Evolutionary conservation across 129 eudicot species (phyloP).

Genomic region (Helichrysum umbraculigerum): DNA sequence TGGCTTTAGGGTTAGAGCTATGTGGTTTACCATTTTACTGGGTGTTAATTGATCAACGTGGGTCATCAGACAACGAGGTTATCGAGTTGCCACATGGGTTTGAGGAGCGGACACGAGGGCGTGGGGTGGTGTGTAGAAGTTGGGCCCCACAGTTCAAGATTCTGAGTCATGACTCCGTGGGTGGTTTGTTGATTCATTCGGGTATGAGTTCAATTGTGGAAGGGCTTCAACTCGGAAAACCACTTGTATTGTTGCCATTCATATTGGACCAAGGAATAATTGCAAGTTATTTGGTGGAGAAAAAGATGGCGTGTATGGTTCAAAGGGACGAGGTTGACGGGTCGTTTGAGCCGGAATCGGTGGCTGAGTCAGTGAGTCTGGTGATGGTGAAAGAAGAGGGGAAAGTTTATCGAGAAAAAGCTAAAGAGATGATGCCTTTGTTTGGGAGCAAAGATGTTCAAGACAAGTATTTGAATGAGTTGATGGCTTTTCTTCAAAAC

Average conservation of each 20-base stretch:
- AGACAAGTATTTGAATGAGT: conserved; percentile 17
- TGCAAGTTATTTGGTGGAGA: conserved; percentile 35
- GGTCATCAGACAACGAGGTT: conserved; percentile 25
- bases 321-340: conserved; percentile 31
- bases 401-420: conserved; percentile 26
- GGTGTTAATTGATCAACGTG: conserved; percentile 30
- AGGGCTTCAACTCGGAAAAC: conserved; percentile 19
- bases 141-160: conserved; percentile 41
- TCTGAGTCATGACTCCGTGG: conserved; percentile 41
- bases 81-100: conserved; percentile 33
- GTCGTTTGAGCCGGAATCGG: conserved; percentile 37
- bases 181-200: conserved; percentile 33
- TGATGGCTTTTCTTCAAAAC: conserved; percentile 17
- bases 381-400: conserved; percentile 41
- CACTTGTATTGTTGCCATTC: conserved; percentile 23
- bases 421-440: conserved; percentile 29
- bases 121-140: conserved; percentile 32
- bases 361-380: conserved; percentile 33
- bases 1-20: conserved; percentile 44
- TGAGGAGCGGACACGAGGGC: conserved; percentile 30
- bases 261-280: conserved; percentile 26
- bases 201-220: conserved; percentile 33
- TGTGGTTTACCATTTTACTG: conserved; percentile 25
- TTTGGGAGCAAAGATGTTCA: conserved; percentile 9
- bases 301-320: conserved; percentile 21